Conservation (phyloP, 2,329 filamentous ascomycete genomes). For the Xylariaceae sp. region DNA sequence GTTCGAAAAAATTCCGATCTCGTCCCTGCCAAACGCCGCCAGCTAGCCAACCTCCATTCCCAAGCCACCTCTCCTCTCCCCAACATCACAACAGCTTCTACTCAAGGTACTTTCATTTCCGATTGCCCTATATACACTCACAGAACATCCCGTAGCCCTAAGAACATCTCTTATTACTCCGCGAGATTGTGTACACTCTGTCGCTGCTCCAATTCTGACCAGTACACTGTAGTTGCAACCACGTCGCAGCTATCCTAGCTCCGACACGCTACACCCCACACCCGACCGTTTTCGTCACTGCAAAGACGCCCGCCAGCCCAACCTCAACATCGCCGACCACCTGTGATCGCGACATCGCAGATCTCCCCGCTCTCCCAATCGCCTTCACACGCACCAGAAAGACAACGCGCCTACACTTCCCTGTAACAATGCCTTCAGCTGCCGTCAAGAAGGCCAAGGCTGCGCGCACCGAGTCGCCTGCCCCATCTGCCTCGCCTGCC, state of each 20-base stretch:
- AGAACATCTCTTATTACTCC: not conserved
- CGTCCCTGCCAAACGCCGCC: constrained; percentile 8
- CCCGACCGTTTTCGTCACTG: constrained; percentile 13
- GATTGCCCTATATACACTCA: constrained; percentile 3
- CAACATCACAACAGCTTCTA: not conserved
- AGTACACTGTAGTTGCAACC: not conserved
- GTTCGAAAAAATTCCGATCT: constrained; percentile 17
- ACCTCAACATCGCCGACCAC: constrained; percentile 3
- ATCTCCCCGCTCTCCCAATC: not conserved
- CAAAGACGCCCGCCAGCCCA: constrained; percentile 8
- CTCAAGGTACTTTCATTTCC: constrained; percentile 1
- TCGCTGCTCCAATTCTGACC: not conserved
- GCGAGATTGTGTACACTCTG: not conserved
- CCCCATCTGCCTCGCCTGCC: constrained; percentile 48
- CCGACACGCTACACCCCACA: constrained; percentile 9
- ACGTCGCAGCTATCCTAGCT: not conserved
- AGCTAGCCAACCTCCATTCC: not conserved
- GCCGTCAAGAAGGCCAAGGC: constrained; percentile 60
- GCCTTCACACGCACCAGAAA: constrained; percentile 3
- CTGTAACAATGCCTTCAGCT: constrained; percentile 58
- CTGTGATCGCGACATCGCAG: not conserved
- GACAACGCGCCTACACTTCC: constrained; percentile 10
- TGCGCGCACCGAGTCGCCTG: constrained; percentile 53
- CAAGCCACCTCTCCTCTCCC: constrained; percentile 2
- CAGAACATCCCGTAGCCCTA: not conserved